phyloP scores from a whole-genome alignment of 768 basidiomycete genomes.

The Panaeolus papilionaceus region DNA sequence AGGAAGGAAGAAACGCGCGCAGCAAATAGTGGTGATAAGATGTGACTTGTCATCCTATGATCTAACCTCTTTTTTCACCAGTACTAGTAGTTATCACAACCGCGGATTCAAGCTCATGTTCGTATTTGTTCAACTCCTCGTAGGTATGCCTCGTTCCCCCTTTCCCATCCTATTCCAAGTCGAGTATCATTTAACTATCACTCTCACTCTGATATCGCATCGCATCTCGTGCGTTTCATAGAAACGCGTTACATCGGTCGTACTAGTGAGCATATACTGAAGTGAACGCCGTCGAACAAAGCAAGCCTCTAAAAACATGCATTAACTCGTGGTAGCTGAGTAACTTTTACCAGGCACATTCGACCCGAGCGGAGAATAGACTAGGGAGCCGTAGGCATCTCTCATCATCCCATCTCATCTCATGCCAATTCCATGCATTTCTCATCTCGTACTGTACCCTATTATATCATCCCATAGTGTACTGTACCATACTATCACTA shows the following conservation, averaged over 20 bases:
- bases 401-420: no score
- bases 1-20: background rate
- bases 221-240: background rate
- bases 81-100: background rate
- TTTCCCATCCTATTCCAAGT: background rate
- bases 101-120: background rate
- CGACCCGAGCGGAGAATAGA: background rate
- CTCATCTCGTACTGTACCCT: no score
- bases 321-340: background rate
- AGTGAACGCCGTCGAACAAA: constrained; percentile 12
- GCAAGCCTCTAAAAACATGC: background rate
- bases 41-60: background rate
- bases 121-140: background rate
- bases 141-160: background rate
- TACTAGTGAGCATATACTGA: background rate
- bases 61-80: background rate
- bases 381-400: no score
- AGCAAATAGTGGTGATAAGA: background rate
- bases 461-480: no score
- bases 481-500: no score
- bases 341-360: background rate
- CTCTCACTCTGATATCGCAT: background rate
- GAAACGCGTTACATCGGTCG: background rate
- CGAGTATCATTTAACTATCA: background rate
- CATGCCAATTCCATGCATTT: no score